These are phyloP conservation scores for Amyloporia xantha DNA, from an alignment of 768 basidiomycete species.

Conservation along the genomic window DNA sequence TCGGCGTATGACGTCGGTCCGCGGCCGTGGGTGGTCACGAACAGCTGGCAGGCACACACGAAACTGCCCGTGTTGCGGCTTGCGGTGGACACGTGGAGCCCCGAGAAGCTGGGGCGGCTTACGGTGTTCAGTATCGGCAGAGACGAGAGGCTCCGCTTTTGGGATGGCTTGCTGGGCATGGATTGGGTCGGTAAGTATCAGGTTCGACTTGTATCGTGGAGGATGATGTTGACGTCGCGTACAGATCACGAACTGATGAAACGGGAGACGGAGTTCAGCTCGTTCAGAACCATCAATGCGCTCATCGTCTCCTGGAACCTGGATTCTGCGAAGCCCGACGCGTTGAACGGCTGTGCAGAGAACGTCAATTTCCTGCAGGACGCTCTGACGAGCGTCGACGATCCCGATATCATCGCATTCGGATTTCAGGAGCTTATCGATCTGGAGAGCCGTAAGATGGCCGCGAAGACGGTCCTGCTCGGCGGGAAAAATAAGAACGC, in stretches of 20 bases:
- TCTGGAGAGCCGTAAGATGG: slow-evolving; percentile 87
- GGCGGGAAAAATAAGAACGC: slow-evolving; percentile 64
- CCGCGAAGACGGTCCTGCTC: slow-evolving; percentile 85
- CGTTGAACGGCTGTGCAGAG: slow-evolving; percentile 55
- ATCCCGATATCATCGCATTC: slow-evolving; percentile 86
- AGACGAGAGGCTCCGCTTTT: slow-evolving; percentile 68
- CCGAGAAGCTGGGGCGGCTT: slow-evolving; percentile 60
- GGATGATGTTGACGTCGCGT: too few species aligned
- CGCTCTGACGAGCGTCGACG: slow-evolving; percentile 61
- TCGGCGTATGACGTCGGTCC: slow-evolving; percentile 69
- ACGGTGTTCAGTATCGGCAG: slow-evolving; percentile 70
- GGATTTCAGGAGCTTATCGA: slow-evolving; percentile 97
- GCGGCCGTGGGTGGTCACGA: slow-evolving; percentile 82
- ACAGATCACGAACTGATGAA: slow-evolving; percentile 72
- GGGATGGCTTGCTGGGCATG: slow-evolving; percentile 83
- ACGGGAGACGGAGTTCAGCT: slow-evolving; percentile 70
- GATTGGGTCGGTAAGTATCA: slow-evolving; percentile 78
- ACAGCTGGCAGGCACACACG: slow-evolving; percentile 80
- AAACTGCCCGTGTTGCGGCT: slow-evolving; percentile 57
- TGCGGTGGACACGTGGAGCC: slow-evolving; percentile 65
- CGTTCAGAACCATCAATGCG: slow-evolving; percentile 68
- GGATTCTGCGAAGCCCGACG: slow-evolving; percentile 79
- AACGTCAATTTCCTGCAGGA: slow-evolving; percentile 81
- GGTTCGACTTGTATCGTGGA: background rate
- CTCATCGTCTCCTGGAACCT: slow-evolving; percentile 92